These are phyloP conservation scores for Collybia sordida DNA, from an alignment of 768 basidiomycete species.

Conservation along the genomic window DNA sequence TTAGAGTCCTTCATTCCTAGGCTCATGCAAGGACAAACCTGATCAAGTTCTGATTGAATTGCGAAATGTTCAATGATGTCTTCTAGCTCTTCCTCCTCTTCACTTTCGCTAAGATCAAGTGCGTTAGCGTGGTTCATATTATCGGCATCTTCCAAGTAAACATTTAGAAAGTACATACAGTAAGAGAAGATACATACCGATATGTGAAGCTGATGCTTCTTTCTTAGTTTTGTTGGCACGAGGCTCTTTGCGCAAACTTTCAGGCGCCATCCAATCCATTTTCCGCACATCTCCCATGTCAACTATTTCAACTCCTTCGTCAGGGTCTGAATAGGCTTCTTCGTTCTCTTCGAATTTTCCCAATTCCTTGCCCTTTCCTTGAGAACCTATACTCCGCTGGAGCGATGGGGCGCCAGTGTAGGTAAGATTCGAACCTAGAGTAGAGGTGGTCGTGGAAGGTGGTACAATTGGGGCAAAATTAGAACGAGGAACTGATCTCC, in stretches of 20 bases:
- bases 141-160: constrained; percentile 14
- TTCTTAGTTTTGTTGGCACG: constrained; percentile 40
- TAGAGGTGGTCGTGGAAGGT: constrained; percentile 33
- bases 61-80: constrained; percentile 74
- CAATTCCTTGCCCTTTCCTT: constrained; percentile 23
- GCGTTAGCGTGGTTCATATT: constrained; percentile 56
- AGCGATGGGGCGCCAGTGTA: constrained; percentile 49
- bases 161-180: background rate
- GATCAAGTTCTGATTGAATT: constrained; percentile 31
- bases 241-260: constrained; percentile 58
- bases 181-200: constrained; percentile 19
- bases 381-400: constrained; percentile 37
- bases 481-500: constrained; percentile 52
- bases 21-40: constrained; percentile 29
- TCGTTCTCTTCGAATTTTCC: constrained; percentile 45
- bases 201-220: constrained; percentile 34
- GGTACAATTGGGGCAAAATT: constrained; percentile 52
- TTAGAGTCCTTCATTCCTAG: too few species aligned
- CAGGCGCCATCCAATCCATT: constrained; percentile 91
- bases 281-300: constrained; percentile 76
- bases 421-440: constrained; percentile 50
- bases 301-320: constrained; percentile 84
- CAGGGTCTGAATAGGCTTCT: constrained; percentile 83
- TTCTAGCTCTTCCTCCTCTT: constrained; percentile 79
- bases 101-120: constrained; percentile 70